Base-by-base conservation (phyloP, 164 flowering plant species). In the Magnolia changhungtana region DNA sequence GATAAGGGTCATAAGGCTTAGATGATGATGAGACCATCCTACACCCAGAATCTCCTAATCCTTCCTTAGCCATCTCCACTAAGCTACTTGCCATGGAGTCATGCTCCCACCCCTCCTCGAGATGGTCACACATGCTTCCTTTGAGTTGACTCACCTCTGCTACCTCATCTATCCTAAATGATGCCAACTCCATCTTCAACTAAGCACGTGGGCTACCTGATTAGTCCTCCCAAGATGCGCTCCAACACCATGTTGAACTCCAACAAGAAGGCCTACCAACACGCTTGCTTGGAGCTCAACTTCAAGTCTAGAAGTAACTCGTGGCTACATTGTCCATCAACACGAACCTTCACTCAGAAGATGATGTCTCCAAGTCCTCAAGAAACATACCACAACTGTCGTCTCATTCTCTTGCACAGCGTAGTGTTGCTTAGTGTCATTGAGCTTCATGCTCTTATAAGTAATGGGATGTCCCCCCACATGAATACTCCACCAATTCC, bases 401-500 rank as follows among this genome's bases (percentile, higher is more conserved):
- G 37, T 4, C 4, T 50, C 37, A 66, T 66, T 10, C 29, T 27
- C 29, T 27, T 27, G 2, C 29, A 27, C 29, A 27, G 2, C 29
- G 29, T 27, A 27, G 29, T 10, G 31, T 13, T 18, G 71, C 8
- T 75, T 1, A 1, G 63, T 75, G 50, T 75, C 63, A 24, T 67
- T 65, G 21, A 75, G 63, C 18, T 66, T 75, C 16, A 61, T 14
- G 29, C 74, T 75, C 45, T 75, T 49, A 16, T 45, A 67, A 3
- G 71, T 31, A 18, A 75, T 50, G 2, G 71, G 77, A 50, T 75
- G 63, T 14, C 63, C 71, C 11, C 67, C 61, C 21, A 45, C n/a
- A 20, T 50, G 14, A 75, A 27, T 2, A 65, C 71, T 4, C 71
- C 71, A 5, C 71, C 63, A 61, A 83, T 73, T 2, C 74, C 79